Percentiles rank a stretch among this genome's conserved stretches.
Evolutionary conservation across 2,329 filamentous ascomycete species (phyloP).

Genomic region (Rutstroemia sydowiana): DNA sequence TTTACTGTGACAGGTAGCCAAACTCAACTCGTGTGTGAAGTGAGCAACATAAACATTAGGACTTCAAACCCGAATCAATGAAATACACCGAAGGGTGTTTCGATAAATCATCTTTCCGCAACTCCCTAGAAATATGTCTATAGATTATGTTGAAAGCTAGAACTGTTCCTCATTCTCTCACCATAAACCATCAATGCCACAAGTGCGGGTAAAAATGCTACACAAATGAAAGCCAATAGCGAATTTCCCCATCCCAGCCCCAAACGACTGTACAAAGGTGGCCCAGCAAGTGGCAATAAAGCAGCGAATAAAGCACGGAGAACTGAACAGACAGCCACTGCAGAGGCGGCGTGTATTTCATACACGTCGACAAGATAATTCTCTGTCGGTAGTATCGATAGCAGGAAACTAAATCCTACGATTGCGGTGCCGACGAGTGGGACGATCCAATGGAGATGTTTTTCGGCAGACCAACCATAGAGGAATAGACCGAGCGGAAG

Average conservation of each 20-base stretch:
- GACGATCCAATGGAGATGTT: constrained; percentile 35
- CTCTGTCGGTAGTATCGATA: constrained; percentile 33
- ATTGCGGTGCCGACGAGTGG: constrained; percentile 33
- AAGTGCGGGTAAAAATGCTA: constrained; percentile 40
- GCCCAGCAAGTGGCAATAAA: constrained; percentile 42
- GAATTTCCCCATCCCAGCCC: constrained; percentile 40
- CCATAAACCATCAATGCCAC: constrained; percentile 37
- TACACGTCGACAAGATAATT: constrained; percentile 41
- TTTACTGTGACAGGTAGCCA: too few species aligned
- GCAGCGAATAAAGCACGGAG: constrained; percentile 39
- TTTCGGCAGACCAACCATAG: constrained; percentile 40
- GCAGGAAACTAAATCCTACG: constrained; percentile 36
- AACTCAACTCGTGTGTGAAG: too few species aligned
- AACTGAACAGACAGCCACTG: constrained; percentile 33
- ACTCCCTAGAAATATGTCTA: too few species aligned
- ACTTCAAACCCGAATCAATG: too few species aligned
- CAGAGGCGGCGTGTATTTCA: constrained; percentile 32
- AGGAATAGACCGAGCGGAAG: constrained; percentile 41
- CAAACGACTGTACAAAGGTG: constrained; percentile 34
- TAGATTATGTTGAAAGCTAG: background rate
- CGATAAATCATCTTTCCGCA: too few species aligned
- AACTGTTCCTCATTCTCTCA: constrained; percentile 31
- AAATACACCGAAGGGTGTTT: too few species aligned
- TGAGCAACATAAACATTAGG: too few species aligned
- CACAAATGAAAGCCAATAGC: constrained; percentile 40